Evolutionary conservation across 176 grass and related monocot species (phyloP), one percentile per base, ranked within the genome.

Genomic region (Eremochloa ophiuroides): DNA sequence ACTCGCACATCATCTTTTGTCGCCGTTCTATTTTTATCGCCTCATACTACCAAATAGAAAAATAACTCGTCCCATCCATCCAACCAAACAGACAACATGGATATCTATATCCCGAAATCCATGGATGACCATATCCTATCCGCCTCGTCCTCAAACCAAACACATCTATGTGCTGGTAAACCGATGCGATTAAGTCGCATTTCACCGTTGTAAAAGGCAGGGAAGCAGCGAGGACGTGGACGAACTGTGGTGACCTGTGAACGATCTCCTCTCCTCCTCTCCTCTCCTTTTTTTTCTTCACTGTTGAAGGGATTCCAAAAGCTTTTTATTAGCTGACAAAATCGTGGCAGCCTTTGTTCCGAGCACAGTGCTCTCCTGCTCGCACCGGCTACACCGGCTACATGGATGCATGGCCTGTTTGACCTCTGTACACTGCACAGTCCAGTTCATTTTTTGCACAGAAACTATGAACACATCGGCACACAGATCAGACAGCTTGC

Each of bases 301-400:
- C 78, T 81, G 39, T 12, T 38, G 8, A 14, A 76, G 35, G 25
- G 71, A 87, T 87, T 87, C 78, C 71, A 69, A 82, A 81, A 76
- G 48, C 62, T 69, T 75, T 76, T n/a, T n/a, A 31, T 75, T 69
- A 41, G 29, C 71, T 76, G 85, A 51, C 85, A 75, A 75, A 74
- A 41, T 39, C 46, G 38, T 76, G 78, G 39, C 85, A 81, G 85
- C 78, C 50, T 87, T 76, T 87, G 71, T 59, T 68, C 58, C 27
- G 41, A 26, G 46, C 5, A 43, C 58, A 51, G 77, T 60, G 22
- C 71, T 69, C 73, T n/a, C n/a, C 61, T 76, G 82, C 22, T 77
- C 40, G 60, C 65, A 38, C 55, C 30, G 17, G 51, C 15, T 70
- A 40, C 71, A 47, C 70, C 70, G 38, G n/a, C n/a, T n/a, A n/a